Conservation (phyloP, 163 green algal species). For the Smithsoniella earleae region DNA sequence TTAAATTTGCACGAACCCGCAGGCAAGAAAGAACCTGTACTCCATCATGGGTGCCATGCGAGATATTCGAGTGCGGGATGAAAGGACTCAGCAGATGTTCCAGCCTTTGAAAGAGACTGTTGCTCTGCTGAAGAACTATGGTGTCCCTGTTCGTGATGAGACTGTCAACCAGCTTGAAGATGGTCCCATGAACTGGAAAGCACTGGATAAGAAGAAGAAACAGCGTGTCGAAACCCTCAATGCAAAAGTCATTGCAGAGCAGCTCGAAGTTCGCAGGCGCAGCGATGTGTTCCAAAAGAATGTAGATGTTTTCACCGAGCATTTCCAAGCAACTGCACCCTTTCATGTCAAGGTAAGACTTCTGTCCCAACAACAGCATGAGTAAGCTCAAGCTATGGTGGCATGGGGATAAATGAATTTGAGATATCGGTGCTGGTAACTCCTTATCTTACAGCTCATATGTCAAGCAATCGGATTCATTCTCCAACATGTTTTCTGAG, state of each 20-base stretch:
- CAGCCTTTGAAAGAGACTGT: conserved; percentile 69
- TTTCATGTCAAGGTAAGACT: conserved; percentile 24
- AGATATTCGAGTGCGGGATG: conserved; percentile 69
- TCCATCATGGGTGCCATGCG: conserved; percentile 77
- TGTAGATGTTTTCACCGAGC: conserved; percentile 42
- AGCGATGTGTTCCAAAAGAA: conserved; percentile 53
- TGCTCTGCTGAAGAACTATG: conserved; percentile 56
- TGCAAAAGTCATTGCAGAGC: conserved; percentile 43
- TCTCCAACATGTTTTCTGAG: too few species aligned
- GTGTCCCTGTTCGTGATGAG: conserved; percentile 29
- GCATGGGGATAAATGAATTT: too few species aligned
- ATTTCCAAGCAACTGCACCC: conserved; percentile 25
- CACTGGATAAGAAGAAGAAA: conserved; percentile 83
- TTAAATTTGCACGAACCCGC: too few species aligned
- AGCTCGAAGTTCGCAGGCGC: conserved; percentile 44
- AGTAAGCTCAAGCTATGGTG: too few species aligned
- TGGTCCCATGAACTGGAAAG: conserved; percentile 57
- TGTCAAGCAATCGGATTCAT: too few species aligned
- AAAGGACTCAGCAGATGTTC: conserved; percentile 70
- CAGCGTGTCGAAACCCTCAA: conserved; percentile 28
- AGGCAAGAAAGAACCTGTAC: conserved; percentile 55
- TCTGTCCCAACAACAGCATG: too few species aligned
- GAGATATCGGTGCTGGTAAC: too few species aligned
- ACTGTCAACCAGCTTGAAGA: conserved; percentile 49
- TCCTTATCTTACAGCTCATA: too few species aligned